Base-by-base conservation (phyloP, 208 protist genomes). In the Kentomonas sorsogonicus region DNA sequence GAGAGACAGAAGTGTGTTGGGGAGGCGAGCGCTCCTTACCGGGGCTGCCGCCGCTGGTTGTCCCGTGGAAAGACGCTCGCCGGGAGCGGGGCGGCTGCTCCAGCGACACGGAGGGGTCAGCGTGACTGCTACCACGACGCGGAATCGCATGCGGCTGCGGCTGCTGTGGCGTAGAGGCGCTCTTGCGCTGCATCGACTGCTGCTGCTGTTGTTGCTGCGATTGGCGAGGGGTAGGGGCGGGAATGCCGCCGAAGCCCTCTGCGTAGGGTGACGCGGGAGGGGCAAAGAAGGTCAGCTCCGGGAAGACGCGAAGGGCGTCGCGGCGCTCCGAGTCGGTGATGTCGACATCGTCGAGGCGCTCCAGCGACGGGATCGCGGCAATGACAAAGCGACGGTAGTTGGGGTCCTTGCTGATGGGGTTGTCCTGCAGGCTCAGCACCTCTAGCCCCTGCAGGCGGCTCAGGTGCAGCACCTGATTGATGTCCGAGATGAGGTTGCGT, bases 321-420 rank as follows among this genome's bases (percentile, higher is more conserved):
- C 72, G 60, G 25, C 86, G 83, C 65, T 93, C 86, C 25, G 71
- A 58, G 45, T 75, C 71, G 22, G 67, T 69, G 61, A 93, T 79
- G 47, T 85, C 69, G 38, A 83, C 63, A 45, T 93, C 86, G 40
- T 93, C 86, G 18, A 93, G 68, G 3, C 69, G 67, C 63, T 74
- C 66, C 26, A 93, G 67, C 40, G 83, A 74, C 0, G 74, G 73
- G 30, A 93, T 69, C 15, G 86, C 83, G 11, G 86, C 86, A 41
- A 96, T 88, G n/a, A 91, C 77, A 52, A 91, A 94, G 52, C 75
- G 73, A 11, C 89, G 71, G 72, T 96, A 96, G 62, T 94, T 89
- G 4, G 91, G 87, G 57, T 92, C 79, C 16, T 77, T 66, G 23
- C 69, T 74, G 43, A 96, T 86, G 5, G 88, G 89, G 52, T 96